Evolutionary conservation across 305 asterid genomes (phyloP), one percentile per base, ranked within the genome.

Genomic region (Fraxinus nigra): DNA sequence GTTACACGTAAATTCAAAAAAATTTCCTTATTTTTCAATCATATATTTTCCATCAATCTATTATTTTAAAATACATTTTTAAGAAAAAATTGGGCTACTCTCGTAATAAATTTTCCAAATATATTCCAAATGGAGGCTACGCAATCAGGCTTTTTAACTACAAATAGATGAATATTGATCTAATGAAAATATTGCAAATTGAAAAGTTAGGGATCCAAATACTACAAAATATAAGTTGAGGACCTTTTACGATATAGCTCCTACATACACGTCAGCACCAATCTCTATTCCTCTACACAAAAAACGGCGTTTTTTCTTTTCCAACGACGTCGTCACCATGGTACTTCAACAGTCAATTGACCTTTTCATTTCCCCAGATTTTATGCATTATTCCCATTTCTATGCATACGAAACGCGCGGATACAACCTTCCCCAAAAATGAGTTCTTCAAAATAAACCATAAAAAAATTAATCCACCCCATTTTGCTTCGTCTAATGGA

Each of bases 401-500:
- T 69, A 76, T 54, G 54, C 75, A 20, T 63, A 11, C 80, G 26
- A 67, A 67, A 32, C 24, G 11, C 79, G 73, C 59, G 35, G 40
- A 72, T 72, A 28, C 72, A 59, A 56, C n/a, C 40, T 35, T 5
- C 77, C 48, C 75, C 81, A 46, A 48, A 32, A 43, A 76, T 14
- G n/a, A 63, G 0, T 63, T 63, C 72, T 33, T 38, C 28, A 48
- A 8, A 70, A 38, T 7, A 43, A 51, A 54, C 9, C 13, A 0
- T 2, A 1, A 40, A 22, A 48, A 24, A 77, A 61, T 72, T 37
- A 70, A 48, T 59, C 78, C 59, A 35, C 69, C 51, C 80, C 75
- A 56, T 84, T 77, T 46, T 13, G 85, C 93, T 89, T 89, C 82
- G 30, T 35, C 54, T 56, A 65, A 89, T 89, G 94, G 90, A 90